Base-by-base conservation (phyloP, 306 rosid genomes). In the Pyrus bretschneideri region DNA sequence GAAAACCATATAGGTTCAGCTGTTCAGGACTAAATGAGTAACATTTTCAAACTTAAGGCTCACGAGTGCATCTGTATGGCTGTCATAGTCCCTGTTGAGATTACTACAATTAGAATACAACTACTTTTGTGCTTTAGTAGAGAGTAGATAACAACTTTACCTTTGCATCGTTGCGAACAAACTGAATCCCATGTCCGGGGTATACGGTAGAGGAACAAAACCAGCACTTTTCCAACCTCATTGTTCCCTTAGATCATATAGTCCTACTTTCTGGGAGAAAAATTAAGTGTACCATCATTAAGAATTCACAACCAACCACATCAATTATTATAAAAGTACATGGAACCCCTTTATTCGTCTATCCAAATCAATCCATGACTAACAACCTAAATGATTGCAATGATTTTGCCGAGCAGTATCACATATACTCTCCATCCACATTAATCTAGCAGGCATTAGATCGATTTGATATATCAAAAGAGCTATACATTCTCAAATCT, bases 191-290 rank as follows among this genome's bases (percentile, higher is more conserved):
- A 70, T 94, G 98, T 58, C 98, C 98, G 42, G 98, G 96, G 82
- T 94, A 90, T 65, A 94, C 13, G 0, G 97, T 91, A 13, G 93
- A 94, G 66, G 98, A 94, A 83, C 96, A 93, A 78, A 93, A 93
- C 93, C 96, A 93, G 80, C 97, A 93, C 72, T 91, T 93, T 89
- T 93, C 97, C 84, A 93, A 86, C 83, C 97, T 93, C 96, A 93
- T 93, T 27, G 60, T 23, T n/a, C 3, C 45, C 69, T 27, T 8
- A 27, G 17, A 42, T 21, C 60, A 44, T 73, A 27, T 12, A 25
- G 12, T 11, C 6, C 30, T 45, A 18, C 55, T 61, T 61, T 40
- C 42, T 60, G 55, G 14, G 18, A 19, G 4, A 1, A 40, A 40
- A 40, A 38, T 17, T 14, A 72, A 27, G n/a, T 22, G 25, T 9